phyloP scores from a whole-genome alignment of 1,284 basidiomycete species.

The Leccinum variabile region DNA sequence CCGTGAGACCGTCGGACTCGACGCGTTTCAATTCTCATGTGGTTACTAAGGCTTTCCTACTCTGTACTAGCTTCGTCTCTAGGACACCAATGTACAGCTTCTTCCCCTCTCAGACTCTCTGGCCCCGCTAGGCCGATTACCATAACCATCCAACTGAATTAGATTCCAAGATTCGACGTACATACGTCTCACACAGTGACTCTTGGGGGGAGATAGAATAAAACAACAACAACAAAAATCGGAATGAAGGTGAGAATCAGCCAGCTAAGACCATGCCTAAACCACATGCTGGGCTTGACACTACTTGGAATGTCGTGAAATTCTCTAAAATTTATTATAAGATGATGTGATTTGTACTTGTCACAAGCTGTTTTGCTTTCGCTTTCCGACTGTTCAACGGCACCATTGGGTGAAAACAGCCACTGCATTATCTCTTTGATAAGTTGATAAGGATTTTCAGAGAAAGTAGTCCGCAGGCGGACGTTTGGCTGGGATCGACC shows the following conservation, averaged over 20 bases:
- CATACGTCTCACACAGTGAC: not conserved
- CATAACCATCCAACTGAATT: not conserved
- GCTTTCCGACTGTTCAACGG: conserved; percentile 14
- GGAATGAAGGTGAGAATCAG: conserved; percentile 26
- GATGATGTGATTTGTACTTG: not conserved
- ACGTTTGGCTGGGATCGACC: conserved; percentile 83
- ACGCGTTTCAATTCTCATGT: conserved; percentile 10
- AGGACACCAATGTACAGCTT: conserved; percentile 19
- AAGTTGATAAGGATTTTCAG: conserved; percentile 33
- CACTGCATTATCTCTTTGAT: conserved; percentile 16
- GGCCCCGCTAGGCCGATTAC: not conserved
- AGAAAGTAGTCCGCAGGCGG: conserved; percentile 87
- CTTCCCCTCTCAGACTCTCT: not conserved
- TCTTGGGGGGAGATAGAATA: not conserved
- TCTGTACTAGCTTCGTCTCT: conserved; percentile 7
- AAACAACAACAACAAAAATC: not conserved
- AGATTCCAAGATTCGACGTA: not conserved
- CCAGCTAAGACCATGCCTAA: conserved; percentile 27
- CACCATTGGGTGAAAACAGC: conserved; percentile 9
- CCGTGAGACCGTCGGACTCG: not conserved
- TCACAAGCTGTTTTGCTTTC: not conserved
- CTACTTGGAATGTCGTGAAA: conserved; percentile 11
- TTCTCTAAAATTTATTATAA: not conserved
- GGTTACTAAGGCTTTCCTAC: conserved; percentile 6
- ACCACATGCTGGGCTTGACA: conserved; percentile 26